Conservation (phyloP, 345 rosid species). For the Hypericum androsaemum region DNA sequence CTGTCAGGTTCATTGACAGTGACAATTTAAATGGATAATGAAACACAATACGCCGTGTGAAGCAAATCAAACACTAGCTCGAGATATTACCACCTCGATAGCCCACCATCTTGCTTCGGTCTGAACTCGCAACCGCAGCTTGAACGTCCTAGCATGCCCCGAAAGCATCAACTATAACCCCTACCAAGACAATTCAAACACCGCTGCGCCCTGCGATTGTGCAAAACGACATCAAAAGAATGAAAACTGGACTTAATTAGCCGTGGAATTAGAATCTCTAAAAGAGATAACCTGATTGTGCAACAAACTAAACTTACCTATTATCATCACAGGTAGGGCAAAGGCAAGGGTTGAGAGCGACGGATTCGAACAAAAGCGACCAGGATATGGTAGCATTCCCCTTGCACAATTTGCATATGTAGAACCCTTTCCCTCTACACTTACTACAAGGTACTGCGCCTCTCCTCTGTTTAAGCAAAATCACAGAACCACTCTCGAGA, state of each 20-base stretch:
- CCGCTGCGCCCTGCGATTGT: slow-evolving; percentile 51
- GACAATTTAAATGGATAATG: too few relatives aligned
- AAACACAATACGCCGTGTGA: too few relatives aligned
- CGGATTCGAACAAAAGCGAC: slow-evolving; percentile 35
- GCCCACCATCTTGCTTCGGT: too few relatives aligned
- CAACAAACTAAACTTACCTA: slow-evolving; percentile 59
- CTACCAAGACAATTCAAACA: slow-evolving; percentile 76
- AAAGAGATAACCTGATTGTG: too few relatives aligned
- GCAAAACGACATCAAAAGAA: not conserved
- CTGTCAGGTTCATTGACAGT: too few relatives aligned
- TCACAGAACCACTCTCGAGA: not conserved
- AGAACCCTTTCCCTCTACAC: slow-evolving; percentile 81
- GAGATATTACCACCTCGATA: too few relatives aligned
- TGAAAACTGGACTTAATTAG: too few relatives aligned
- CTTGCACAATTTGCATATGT: slow-evolving; percentile 68
- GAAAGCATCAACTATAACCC: slow-evolving; percentile 24
- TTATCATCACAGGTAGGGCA: slow-evolving; percentile 94
- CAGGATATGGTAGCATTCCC: slow-evolving; percentile 60
- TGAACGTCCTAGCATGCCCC: too few relatives aligned
- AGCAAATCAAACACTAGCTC: too few relatives aligned
- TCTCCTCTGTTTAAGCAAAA: slow-evolving; percentile 31
- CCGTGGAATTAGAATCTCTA: too few relatives aligned
- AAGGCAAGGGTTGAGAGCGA: slow-evolving; percentile 58
- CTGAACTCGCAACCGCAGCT: too few relatives aligned
- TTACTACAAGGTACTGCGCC: slow-evolving; percentile 36